Evolutionary conservation across 169 alveolate genomes (phyloP), one percentile per base, ranked within the genome.

Genomic region (Theileria equi): DNA sequence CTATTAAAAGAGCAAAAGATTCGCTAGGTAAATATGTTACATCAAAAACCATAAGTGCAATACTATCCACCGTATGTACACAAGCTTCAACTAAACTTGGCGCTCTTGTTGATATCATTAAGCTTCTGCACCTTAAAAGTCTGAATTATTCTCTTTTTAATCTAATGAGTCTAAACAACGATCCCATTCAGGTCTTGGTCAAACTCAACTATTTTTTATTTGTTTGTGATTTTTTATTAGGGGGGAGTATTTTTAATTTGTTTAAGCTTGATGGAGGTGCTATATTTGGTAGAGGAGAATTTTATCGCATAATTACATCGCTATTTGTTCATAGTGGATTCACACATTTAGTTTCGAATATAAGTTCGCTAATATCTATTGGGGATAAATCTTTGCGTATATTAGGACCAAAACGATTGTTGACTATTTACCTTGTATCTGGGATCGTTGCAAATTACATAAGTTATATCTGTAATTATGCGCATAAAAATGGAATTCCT

Each of bases 401-500:
- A 25, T 44, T 57, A 8, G 86, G 86, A n/a, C 69, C 76, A 10
- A 1, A 32, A 23, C 60, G 65, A 28, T 21, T 60, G 44, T 11
- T 77, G 10, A 23, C 44, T 36, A 35, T 67, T 4, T 77, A 77
- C 38, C 25, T 77, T 19, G 58, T 19, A 2, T 68, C 86, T 13
- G 86, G 86, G 11, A n/a, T 58, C 0, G 5, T 44, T 21, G 81
- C 71, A 28, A 77, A 77, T 54, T 77, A 77, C 68, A 19, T 77
- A 31, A 77, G 81, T 49, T 77, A 77, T 47, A 32, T 77, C 32
- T 77, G 68, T 69, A 31, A 77, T 68, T 65, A 62, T 44, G 59
- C 61, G 8, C 61, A 77, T 64, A 49, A 26, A 31, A 77, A 77
- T 32, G 81, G 80, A 26, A 26, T 77, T 43, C 86, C 86, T 25